Evolutionary conservation across 768 basidiomycete genomes (phyloP).

Genomic region (Suillus clintonianus): DNA sequence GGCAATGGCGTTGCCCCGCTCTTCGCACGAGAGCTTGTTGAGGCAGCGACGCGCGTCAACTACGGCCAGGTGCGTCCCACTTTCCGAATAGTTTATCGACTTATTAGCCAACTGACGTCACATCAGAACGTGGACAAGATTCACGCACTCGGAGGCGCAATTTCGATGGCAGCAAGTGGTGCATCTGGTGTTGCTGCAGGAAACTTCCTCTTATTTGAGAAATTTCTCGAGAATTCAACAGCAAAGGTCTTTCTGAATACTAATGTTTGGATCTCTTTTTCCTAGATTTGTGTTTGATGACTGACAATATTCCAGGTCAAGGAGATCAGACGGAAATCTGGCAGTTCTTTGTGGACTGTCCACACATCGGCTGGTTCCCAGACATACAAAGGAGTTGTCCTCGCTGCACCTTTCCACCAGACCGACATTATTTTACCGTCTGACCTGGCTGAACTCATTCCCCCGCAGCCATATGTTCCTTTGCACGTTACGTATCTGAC

Average conservation of each 20-base stretch:
- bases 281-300: background rate
- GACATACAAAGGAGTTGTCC: conserved; percentile 73
- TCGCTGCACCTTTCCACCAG: conserved; percentile 85
- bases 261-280: conserved; percentile 42
- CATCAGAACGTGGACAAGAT: conserved; percentile 65
- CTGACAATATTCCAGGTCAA: conserved; percentile 43
- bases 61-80: conserved; percentile 64
- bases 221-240: conserved; percentile 69
- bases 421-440: conserved; percentile 56
- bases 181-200: conserved; percentile 74
- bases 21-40: conserved; percentile 75
- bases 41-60: conserved; percentile 81
- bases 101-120: background rate
- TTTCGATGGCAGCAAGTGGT: conserved; percentile 70
- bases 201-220: conserved; percentile 83
- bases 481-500: conserved; percentile 88
- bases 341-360: conserved; percentile 54
- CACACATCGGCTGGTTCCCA: conserved; percentile 46
- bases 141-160: conserved; percentile 74
- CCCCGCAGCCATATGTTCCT: conserved; percentile 73
- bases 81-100: background rate
- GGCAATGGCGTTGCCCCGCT: conserved; percentile 52
- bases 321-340: conserved; percentile 48
- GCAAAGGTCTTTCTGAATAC: conserved; percentile 76
- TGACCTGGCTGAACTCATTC: conserved; percentile 53